These are phyloP conservation scores for Sphaerobolus stellatus DNA, from an alignment of 1,284 basidiomycete genomes.

Conservation along the genomic window DNA sequence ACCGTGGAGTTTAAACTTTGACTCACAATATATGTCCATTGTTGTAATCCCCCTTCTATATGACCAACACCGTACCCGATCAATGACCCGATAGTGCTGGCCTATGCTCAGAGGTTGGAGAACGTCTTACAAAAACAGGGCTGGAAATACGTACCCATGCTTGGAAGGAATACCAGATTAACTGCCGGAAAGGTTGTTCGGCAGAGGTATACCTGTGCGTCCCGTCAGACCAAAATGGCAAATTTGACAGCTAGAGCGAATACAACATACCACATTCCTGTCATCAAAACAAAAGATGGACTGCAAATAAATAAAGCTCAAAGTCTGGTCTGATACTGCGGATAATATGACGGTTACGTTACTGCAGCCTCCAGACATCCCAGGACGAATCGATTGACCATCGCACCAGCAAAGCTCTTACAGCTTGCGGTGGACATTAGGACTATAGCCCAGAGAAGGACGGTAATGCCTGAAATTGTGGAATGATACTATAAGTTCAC, in stretches of 20 bases:
- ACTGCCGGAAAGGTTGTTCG: slow-evolving; percentile 11
- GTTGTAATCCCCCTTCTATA: slow-evolving; percentile 35
- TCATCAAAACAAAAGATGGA: slow-evolving; percentile 10
- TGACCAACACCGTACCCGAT: slow-evolving; percentile 44
- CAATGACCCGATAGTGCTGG: slow-evolving; percentile 42
- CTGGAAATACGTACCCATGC: slow-evolving; percentile 4
- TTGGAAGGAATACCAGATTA: slow-evolving; percentile 11
- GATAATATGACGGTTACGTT: slow-evolving; percentile 1
- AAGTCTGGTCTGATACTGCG: background rate
- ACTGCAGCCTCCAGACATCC: slow-evolving; percentile 13
- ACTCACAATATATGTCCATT: slow-evolving; percentile 22
- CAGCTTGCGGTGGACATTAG: slow-evolving; percentile 10
- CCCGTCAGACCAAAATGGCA: background rate
- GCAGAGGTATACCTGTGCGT: slow-evolving; percentile 8
- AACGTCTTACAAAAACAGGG: background rate
- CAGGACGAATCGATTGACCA: slow-evolving; percentile 13
- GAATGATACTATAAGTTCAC: background rate
- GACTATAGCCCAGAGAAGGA: slow-evolving; percentile 7
- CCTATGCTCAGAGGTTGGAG: background rate
- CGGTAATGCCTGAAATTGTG: background rate
- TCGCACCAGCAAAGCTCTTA: slow-evolving; percentile 10
- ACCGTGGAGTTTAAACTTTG: background rate
- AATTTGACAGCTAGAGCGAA: background rate
- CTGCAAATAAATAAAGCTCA: background rate
- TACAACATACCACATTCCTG: slow-evolving; percentile 11